Evolutionary conservation across 176 grass and related monocot genomes (phyloP).

Genomic region (Eragrostis curvula): DNA sequence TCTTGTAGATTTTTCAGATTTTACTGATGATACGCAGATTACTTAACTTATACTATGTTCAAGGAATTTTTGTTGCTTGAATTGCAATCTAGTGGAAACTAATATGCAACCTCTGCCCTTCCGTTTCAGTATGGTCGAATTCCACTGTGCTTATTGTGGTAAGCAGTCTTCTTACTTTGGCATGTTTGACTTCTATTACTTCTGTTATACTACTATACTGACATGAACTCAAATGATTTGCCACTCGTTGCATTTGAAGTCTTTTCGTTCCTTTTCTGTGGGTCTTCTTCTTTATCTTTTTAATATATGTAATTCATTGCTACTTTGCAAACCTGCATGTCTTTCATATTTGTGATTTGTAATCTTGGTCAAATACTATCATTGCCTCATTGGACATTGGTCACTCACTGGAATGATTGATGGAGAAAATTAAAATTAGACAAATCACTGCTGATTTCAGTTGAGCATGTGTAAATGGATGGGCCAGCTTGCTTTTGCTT

Average conservation of each 20-base stretch:
- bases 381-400: background rate
- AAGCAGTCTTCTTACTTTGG: slow-evolving; percentile 23
- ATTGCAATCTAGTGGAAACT: slow-evolving; percentile 17
- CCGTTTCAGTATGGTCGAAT: background rate
- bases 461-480: background rate
- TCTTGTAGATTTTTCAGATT: slow-evolving; percentile 44
- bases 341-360: background rate
- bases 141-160: background rate
- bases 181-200: slow-evolving; percentile 4
- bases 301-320: background rate
- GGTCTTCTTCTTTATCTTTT: background rate
- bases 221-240: slow-evolving; percentile 22
- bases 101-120: background rate
- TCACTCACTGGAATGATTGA: background rate
- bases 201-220: slow-evolving; percentile 1
- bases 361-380: slow-evolving; percentile 14
- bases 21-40: slow-evolving; percentile 39
- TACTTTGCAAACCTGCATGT: background rate
- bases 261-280: background rate
- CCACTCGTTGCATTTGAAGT: slow-evolving; percentile 5
- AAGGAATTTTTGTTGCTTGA: slow-evolving; percentile 33
- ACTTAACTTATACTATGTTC: slow-evolving; percentile 34
- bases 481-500: slow-evolving; percentile 27
- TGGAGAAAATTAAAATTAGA: slow-evolving; percentile 9
- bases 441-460: background rate